These are phyloP conservation scores for Picochlorum costavermella DNA, from an alignment of 139 green algal genomes.

Conservation along the genomic window DNA sequence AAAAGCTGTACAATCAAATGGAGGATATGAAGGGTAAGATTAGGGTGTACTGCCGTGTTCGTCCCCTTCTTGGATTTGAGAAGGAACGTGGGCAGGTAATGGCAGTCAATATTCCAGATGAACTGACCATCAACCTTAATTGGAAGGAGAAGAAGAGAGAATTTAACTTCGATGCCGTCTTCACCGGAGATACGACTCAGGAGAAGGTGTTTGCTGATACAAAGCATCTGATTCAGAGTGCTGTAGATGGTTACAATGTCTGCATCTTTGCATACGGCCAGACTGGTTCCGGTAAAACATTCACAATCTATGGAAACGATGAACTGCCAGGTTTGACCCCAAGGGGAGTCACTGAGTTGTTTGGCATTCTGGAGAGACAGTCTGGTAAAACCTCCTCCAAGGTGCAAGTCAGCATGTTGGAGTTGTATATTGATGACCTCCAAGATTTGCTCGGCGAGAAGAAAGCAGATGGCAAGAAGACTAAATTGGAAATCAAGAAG, in stretches of 20 bases:
- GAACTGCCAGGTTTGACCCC: constrained; percentile 79
- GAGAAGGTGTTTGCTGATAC: constrained; percentile 94
- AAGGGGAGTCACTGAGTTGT: constrained; percentile 81
- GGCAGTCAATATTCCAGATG: constrained; percentile 67
- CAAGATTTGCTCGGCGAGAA: constrained; percentile 69
- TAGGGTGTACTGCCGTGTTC: constrained; percentile 81
- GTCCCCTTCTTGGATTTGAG: constrained; percentile 84
- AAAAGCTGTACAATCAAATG: constrained; percentile 77
- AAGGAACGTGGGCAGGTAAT: constrained; percentile 30
- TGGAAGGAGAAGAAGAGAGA: constrained; percentile 90
- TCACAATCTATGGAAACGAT: constrained; percentile 78
- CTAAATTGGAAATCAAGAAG: constrained; percentile 96
- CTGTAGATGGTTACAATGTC: constrained; percentile 78
- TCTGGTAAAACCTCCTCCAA: constrained; percentile 72
- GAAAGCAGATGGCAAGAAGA: constrained; percentile 1
- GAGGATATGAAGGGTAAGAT: constrained; percentile 98
- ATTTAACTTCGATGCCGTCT: constrained; percentile 88
- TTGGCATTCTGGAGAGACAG: constrained; percentile 65
- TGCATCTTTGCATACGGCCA: constrained; percentile 70
- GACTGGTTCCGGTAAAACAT: constrained; percentile 80
- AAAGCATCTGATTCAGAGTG: constrained; percentile 88
- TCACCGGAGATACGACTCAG: constrained; percentile 50
- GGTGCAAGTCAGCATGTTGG: constrained; percentile 88
- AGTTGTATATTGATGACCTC: constrained; percentile 89
- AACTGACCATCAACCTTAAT: constrained; percentile 76